Conservation (phyloP, 306 rosid species). For the Sechiopsis laciniata region DNA sequence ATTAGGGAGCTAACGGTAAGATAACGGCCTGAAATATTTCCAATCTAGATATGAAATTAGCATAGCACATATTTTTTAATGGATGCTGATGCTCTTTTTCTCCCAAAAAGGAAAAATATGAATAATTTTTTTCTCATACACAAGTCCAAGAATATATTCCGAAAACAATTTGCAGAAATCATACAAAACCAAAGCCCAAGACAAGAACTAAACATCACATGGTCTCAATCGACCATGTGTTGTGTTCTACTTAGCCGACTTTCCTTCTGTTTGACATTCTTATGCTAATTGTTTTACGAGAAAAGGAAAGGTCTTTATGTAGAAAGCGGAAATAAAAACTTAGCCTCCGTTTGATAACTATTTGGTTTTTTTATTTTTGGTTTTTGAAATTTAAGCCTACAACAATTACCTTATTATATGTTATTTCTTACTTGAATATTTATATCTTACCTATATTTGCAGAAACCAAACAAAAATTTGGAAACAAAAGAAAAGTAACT, state of each 20-base stretch:
- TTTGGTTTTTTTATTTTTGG: too few species aligned
- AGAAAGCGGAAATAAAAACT: not conserved
- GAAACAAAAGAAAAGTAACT: too few species aligned
- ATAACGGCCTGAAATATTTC: slow-evolving; percentile 9
- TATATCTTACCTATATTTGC: too few species aligned
- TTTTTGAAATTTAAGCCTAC: too few species aligned
- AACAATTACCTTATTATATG: too few species aligned
- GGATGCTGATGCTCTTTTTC: not conserved
- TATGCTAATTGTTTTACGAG: not conserved
- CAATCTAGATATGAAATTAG: slow-evolving; percentile 8
- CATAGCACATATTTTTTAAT: not conserved
- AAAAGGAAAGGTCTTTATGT: not conserved
- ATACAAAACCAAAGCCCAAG: not conserved
- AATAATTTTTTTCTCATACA: not conserved
- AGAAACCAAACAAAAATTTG: too few species aligned
- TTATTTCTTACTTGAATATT: too few species aligned
- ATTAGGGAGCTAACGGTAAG: slow-evolving; percentile 9
- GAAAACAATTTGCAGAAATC: not conserved
- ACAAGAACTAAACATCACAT: slow-evolving; percentile 3
- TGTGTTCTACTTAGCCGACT: not conserved
- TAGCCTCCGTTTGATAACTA: too few species aligned
- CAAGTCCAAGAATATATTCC: not conserved
- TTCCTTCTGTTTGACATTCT: slow-evolving; percentile 7
- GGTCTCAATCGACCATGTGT: too few species aligned
- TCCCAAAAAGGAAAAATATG: not conserved